These are phyloP conservation scores for Pseudogymnoascus sp. DNA, from an alignment of 2,329 filamentous ascomycete genomes.

Conservation along the genomic window DNA sequence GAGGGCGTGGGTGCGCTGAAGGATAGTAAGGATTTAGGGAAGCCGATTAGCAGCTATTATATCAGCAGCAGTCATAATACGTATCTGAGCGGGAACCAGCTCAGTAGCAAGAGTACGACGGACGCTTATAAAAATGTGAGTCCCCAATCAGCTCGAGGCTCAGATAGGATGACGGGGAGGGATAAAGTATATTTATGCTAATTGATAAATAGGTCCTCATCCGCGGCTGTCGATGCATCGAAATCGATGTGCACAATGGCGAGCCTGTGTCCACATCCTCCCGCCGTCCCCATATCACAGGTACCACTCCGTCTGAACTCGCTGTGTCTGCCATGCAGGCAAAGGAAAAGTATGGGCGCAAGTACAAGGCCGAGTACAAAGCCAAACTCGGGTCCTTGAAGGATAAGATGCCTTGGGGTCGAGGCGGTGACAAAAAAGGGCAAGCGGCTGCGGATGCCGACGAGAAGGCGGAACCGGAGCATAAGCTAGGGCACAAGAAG, in stretches of 20 bases:
- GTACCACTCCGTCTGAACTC: not conserved
- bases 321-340: not conserved
- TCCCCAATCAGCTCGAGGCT: slow-evolving; percentile 15
- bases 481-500: not conserved
- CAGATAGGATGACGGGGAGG: not conserved
- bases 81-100: slow-evolving; percentile 79
- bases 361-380: slow-evolving; percentile 24
- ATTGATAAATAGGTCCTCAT: slow-evolving; percentile 50
- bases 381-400: slow-evolving; percentile 19
- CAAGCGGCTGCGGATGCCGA: not conserved
- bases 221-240: slow-evolving; percentile 78
- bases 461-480: slow-evolving; percentile 22
- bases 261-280: slow-evolving; percentile 12
- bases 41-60: slow-evolving; percentile 61
- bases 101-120: slow-evolving; percentile 67
- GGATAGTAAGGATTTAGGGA: slow-evolving; percentile 24
- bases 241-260: slow-evolving; percentile 93
- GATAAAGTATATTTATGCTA: not conserved
- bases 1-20: slow-evolving; percentile 19
- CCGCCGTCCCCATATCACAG: not conserved
- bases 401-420: slow-evolving; percentile 13
- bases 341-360: slow-evolving; percentile 15
- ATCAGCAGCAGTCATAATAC: slow-evolving; percentile 95
- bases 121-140: slow-evolving; percentile 69
- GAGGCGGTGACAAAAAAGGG: slow-evolving; percentile 9